Evolutionary conservation across 2,329 filamentous ascomycete species (phyloP), one percentile per base, ranked within the genome.

Genomic region (Scorias spongiosa): DNA sequence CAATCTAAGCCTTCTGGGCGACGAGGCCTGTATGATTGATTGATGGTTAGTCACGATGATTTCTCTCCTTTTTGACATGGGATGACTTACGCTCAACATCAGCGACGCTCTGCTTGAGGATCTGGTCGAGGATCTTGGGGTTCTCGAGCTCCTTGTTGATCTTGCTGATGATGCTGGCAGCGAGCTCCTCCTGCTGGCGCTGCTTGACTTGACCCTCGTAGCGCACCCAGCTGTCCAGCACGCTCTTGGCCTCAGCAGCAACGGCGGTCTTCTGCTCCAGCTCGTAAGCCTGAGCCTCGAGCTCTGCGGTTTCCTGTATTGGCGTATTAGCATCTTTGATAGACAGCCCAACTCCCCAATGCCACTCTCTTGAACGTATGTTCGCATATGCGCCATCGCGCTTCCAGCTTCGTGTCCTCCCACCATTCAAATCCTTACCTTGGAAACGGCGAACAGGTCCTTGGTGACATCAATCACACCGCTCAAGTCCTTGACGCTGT

Each of bases 121-220:
- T 95, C 74, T 95, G 87, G 76, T 95, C 86, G 59, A 98, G 80
- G 54, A 81, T 76, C 79, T 88, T 96, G 66, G 93, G 91, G 77
- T 84, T 95, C 77, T 95, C 85, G 47, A 98, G 80, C 76, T 96
- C 89, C 80, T 96, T 96, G 69, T 84, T 81, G 64, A 96, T 91
- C 80, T 95, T 98, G 74, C 83, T 79, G 61, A 98, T 96, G 68
- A 98, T 75, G 66, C 72, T 78, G 64, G 93, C 80, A 52, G 91
- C 86, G 54, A 98, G 79, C 76, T 98, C 91, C 69, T 76, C 81
- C 78, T 98, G 91, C 75, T 98, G 87, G 66, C 91, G 83, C 74
- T 89, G 83, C 84, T 96, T 98, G 63, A 98, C 88, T 75, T 96
- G 91, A 59, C 84, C 74, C 75, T 98, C 91, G 69, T 98, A 98